phyloP scores from a whole-genome alignment of 306 rosid species.

The Lupinus albus region DNA sequence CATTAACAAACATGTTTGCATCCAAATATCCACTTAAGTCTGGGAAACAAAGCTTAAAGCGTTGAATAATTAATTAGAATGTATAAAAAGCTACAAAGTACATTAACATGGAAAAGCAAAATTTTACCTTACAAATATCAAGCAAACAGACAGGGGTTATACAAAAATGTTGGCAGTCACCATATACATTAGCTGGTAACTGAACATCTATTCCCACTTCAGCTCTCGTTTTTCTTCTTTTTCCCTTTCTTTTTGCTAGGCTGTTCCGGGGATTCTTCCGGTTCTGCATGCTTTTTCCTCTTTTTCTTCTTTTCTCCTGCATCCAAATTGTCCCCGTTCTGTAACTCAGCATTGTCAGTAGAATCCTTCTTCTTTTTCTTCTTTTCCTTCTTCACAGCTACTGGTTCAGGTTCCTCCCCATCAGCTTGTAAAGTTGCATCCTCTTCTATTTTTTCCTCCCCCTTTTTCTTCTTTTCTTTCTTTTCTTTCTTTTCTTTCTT shows the following conservation, averaged over 20 bases:
- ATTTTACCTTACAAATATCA: constrained; percentile 29
- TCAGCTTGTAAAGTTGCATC: not conserved
- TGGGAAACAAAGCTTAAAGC: constrained; percentile 12
- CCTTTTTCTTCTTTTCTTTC: constrained; percentile 45
- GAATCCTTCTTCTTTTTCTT: constrained; percentile 46
- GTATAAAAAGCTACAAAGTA: constrained; percentile 33
- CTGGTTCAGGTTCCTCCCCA: constrained; percentile 38
- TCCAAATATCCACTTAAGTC: constrained; percentile 30
- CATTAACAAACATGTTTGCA: constrained; percentile 32
- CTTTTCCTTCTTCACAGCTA: constrained; percentile 48
- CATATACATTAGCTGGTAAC: constrained; percentile 31
- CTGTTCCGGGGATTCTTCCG: constrained; percentile 38
- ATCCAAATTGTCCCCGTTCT: constrained; percentile 46
- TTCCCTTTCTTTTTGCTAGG: constrained; percentile 52
- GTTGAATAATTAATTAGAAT: constrained; percentile 16
- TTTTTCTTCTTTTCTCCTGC: constrained; percentile 51
- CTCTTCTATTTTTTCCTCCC: constrained; percentile 38
- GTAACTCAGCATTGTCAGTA: constrained; percentile 35
- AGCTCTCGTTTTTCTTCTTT: constrained; percentile 44
- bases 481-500: constrained; percentile 45
- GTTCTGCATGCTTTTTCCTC: constrained; percentile 43
- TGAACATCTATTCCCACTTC: not conserved
- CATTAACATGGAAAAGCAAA: constrained; percentile 21
- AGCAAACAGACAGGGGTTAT: constrained; percentile 22
- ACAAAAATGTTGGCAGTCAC: constrained; percentile 41